Percentiles rank a stretch among this genome's conserved stretches.
phyloP scores from a whole-genome alignment of 495 filamentous ascomycete genomes.

The Peziza echinospora region DNA sequence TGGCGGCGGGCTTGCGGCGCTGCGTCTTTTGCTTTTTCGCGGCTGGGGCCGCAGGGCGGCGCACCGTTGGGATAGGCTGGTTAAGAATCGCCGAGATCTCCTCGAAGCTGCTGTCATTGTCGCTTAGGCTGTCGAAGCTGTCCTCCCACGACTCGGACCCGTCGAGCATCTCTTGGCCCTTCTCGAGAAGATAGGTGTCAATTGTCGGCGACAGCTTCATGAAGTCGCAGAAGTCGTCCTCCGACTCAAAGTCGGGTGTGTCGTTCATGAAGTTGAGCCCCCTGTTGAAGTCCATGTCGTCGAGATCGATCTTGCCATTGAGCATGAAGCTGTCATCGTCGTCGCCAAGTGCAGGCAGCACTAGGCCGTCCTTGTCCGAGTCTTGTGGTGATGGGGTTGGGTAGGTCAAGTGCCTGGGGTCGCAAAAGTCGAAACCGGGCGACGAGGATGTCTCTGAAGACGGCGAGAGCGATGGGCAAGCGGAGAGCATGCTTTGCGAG shows the following conservation, averaged over 20 bases:
- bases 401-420: conserved; percentile 79
- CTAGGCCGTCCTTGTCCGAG: conserved; percentile 36
- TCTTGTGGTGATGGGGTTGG: conserved; percentile 32
- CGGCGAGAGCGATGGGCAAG: conserved; percentile 73
- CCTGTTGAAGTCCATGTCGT: conserved; percentile 32
- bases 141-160: conserved; percentile 53
- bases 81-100: conserved; percentile 17
- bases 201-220: conserved; percentile 40
- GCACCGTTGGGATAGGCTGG: conserved; percentile 24
- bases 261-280: conserved; percentile 51
- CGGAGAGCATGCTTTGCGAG: conserved; percentile 19
- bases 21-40: conserved; percentile 38
- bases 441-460: conserved; percentile 62
- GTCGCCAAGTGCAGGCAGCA: conserved; percentile 35
- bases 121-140: conserved; percentile 34
- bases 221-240: conserved; percentile 67
- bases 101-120: conserved; percentile 29
- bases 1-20: conserved; percentile 25
- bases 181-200: conserved; percentile 28
- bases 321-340: conserved; percentile 54
- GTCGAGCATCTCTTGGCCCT: conserved; percentile 56
- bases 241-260: conserved; percentile 77
- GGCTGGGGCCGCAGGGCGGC: conserved; percentile 17
- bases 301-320: conserved; percentile 31
- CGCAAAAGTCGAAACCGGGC: conserved; percentile 69